Base-by-base conservation (phyloP, 257 asterid genomes). In the Solanum ossicruentum region DNA sequence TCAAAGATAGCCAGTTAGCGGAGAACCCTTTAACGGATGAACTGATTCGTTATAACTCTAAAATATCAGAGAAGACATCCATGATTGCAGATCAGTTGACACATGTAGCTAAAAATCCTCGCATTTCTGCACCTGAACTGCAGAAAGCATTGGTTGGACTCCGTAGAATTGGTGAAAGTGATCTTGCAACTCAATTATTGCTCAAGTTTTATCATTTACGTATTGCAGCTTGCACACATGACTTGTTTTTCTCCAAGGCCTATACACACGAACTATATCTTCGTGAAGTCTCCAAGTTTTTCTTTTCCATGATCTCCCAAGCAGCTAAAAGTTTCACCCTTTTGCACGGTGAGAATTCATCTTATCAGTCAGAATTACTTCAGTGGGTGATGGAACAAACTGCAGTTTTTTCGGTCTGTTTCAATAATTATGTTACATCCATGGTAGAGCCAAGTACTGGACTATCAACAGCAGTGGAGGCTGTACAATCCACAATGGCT, bases 251-350 rank as follows among this genome's bases (percentile, higher is more conserved):
- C 63, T 85, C 92, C 3, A 87, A 87, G 84, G 88, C 84, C 23
- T 84, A 84, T 83, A 84, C 56, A 28, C 81, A 81, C 55, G 89
- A 83, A 28, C 51, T 87, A 28, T 86, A 89, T 73, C 77, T 91
- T 70, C 89, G 87, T 75, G 89, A 87, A 83, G 83, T 84, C 47
- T 84, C 95, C 21, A 93, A 84, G 84, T 79, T 85, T 58, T 86
- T 89, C 8, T 90, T 91, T 84, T 95, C 98, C 4, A 88, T 89
- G 93, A 92, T 95, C 85, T 92, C 95, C 82, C 98, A 91, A 92
- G 92, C 92, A 84, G 90, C 85, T 41, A 91, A 84, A 84, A 91
- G 95, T 86, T 92, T 87, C 77, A 84, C 82, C 11, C 90, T 90
- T 73, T 89, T 95, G 90, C 87, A 89, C 54, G 94, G 92, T 85